Evolutionary conservation across 345 rosid genomes (phyloP), one percentile per base, ranked within the genome.

Genomic region (Cardamine chenopodiifolia): DNA sequence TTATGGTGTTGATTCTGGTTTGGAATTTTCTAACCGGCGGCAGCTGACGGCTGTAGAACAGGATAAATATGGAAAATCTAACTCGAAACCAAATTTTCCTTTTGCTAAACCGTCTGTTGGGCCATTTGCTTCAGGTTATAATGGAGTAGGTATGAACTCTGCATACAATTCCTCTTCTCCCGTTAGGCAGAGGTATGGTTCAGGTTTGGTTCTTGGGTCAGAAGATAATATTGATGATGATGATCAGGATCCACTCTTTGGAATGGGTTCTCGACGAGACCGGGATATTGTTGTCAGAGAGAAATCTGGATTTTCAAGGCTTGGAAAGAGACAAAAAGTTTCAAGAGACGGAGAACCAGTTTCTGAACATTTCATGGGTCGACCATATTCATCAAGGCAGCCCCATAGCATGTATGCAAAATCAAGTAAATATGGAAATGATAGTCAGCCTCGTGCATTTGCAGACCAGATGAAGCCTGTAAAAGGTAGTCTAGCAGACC

Each of bases 191-290:
- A 85, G 66, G 37, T 84, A 78, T 72, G 88, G 83, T 59, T 60
- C 89, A n/a, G 86, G 84, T 72, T 66, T 76, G 32, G 73, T 62
- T 32, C 79, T 58, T 44, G 78, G 86, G 77, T 79, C 73, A 64
- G 89, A 84, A 73, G 87, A 88, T 76, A 84, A 57, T 62, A 77
- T 83, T 59, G 72, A 78, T 44, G 81, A 78, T 72, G 86, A 84
- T 62, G 89, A 50, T 75, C 88, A 88, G 54, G 89, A 86, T 55
- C 85, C 90, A 61, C 76, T 88, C 52, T 89, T 85, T 84, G 90
- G 88, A 70, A 81, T 70, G 71, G 89, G 89, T 76, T 52, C 80
- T 47, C 85, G 80, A 25, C 86, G 76, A 76, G 82, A 83, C 54
- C 82, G 64, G 58, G 85, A 81, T 81, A 71, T 34, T 63, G 53